These are phyloP conservation scores for Heracleum sosnowskyi DNA, from an alignment of 129 eudicot genomes.

Conservation along the genomic window DNA sequence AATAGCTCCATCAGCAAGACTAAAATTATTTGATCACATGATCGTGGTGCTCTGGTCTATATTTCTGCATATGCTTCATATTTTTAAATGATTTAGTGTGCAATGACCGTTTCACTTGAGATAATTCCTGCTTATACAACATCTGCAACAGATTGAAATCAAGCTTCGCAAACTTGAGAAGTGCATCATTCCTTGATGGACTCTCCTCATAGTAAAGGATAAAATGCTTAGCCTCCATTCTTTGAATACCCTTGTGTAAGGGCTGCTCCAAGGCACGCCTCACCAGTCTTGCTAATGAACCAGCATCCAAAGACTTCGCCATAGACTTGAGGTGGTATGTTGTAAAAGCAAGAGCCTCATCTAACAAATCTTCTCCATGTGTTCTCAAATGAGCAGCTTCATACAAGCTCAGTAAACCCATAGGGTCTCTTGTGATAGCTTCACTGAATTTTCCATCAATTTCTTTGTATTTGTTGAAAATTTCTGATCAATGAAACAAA, in stretches of 20 bases:
- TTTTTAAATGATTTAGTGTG: no score
- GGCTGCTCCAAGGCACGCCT: constrained; percentile 18
- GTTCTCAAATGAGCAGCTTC: neutral
- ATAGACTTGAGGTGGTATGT: neutral
- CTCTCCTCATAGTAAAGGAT: constrained; percentile 12
- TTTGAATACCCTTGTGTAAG: constrained; percentile 16
- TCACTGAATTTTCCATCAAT: constrained; percentile 13
- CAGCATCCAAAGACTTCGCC: neutral
- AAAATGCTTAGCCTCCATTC: constrained; percentile 18
- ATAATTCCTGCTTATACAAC: constrained; percentile 21
- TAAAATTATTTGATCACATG: no score
- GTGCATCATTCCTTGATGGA: neutral
- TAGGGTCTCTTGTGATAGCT: neutral
- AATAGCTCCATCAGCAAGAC: no score
- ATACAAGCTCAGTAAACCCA: neutral
- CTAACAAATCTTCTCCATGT: neutral
- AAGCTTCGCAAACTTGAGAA: constrained; percentile 16
- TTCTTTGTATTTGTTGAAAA: constrained; percentile 19
- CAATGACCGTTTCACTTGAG: constrained; percentile 4
- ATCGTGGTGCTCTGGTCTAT: no score
- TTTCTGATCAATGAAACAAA: neutral
- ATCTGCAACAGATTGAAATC: constrained; percentile 18
- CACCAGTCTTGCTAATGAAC: constrained; percentile 3
- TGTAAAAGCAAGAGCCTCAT: neutral
- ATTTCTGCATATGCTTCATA: no score